Evolutionary conservation across 345 rosid species (phyloP).

Genomic region (Cardiospermum halicacabum): DNA sequence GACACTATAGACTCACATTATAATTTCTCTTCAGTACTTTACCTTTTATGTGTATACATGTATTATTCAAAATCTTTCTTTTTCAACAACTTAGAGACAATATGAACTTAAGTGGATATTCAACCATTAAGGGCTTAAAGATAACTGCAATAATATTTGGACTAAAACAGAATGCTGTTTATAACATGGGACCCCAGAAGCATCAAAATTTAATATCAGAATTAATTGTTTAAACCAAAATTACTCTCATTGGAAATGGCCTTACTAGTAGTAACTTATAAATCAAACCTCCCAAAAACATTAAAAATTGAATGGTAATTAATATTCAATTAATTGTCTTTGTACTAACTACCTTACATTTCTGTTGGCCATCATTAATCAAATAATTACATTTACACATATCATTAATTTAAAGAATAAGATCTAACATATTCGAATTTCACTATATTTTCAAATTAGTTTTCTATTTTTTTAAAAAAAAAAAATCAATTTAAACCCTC

Average conservation of each 20-base stretch:
- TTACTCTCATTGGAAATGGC: neutral
- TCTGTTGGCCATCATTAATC: too few relatives aligned
- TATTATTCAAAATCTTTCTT: neutral
- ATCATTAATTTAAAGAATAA: too few relatives aligned
- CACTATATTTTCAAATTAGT: too few relatives aligned
- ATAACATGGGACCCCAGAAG: slow-evolving; percentile 9
- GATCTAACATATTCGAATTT: too few relatives aligned
- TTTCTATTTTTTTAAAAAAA: too few relatives aligned
- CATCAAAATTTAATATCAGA: neutral
- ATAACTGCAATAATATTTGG: slow-evolving; percentile 2
- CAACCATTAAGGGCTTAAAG: neutral
- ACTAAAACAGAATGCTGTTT: slow-evolving; percentile 1
- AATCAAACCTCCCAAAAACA: neutral
- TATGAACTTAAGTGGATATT: neutral
- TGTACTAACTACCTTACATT: neutral
- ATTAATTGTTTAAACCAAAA: neutral
- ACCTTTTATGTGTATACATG: neutral
- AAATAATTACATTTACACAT: too few relatives aligned
- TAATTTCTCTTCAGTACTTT: neutral
- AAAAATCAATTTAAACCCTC: too few relatives aligned
- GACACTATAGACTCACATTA: neutral
- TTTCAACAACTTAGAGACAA: neutral
- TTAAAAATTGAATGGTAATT: neutral
- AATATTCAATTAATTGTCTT: slow-evolving; percentile 1
- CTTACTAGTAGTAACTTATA: neutral